Evolutionary conservation across 2,329 filamentous ascomycete genomes (phyloP).

Genomic region (Diaporthe sp.): DNA sequence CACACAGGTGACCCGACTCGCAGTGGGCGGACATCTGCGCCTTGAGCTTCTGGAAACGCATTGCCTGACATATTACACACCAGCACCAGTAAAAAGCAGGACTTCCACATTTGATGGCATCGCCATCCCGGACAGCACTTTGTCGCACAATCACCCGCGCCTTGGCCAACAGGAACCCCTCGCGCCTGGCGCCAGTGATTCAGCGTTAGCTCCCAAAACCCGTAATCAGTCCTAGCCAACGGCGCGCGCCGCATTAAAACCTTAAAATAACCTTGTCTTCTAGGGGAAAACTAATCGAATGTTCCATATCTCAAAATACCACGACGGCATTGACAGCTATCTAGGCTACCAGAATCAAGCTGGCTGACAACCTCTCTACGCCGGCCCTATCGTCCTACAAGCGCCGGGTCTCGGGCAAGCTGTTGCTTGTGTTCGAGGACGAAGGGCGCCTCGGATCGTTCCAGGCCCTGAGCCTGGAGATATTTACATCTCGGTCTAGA

Average conservation of each 20-base stretch:
- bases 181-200: background rate
- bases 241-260: conserved; percentile 20
- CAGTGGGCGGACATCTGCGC: background rate
- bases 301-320: conserved; percentile 12
- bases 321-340: conserved; percentile 14
- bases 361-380: background rate
- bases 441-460: background rate
- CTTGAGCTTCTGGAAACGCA: background rate
- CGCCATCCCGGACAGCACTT: background rate
- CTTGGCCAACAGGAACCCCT: background rate
- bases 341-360: conserved; percentile 1
- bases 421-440: background rate
- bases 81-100: background rate
- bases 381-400: background rate
- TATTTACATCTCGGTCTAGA: background rate
- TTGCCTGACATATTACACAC: background rate
- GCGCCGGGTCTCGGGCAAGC: background rate
- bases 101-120: background rate
- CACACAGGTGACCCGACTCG: background rate
- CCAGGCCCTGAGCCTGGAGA: background rate
- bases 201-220: background rate
- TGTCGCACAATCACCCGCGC: background rate
- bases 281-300: background rate
- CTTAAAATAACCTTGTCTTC: conserved; percentile 22
- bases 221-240: background rate